Base-by-base conservation (phyloP, 2,329 filamentous ascomycete genomes). In the Venturia nashicola region DNA sequence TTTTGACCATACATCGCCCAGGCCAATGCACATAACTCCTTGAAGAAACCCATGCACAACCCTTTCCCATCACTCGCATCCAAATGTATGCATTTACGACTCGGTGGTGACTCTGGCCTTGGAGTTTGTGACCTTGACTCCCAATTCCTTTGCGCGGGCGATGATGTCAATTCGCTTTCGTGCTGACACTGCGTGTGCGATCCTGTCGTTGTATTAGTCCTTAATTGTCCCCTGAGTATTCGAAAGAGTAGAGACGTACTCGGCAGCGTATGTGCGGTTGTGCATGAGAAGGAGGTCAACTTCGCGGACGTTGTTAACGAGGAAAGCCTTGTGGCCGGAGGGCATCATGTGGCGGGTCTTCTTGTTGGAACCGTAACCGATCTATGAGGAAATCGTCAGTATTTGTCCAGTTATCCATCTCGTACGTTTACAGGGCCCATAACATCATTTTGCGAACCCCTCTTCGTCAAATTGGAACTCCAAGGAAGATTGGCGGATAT, bases 291-390 rank as follows among this genome's bases (percentile, higher is more conserved):
- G 88, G 69, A 99, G 89, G 81, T 99, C 93, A 76, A 99, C 88
- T 74, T 99, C 94, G 78, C 88, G 86, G 80, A 86, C 80, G 86
- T 99, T 99, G 88, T 88, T 91, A 83, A 99, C 94, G 77, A 97
- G 87, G 89, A 99, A 99, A 71, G 93, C 90, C 88, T 97, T 97
- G 89, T 97, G 93, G 82, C 94, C 94, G 74, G 91, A 96, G 78
- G 94, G 94, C 85, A 91, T 96, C 88, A 97, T 88, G 86, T 95
- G 93, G 77, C 90, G 88, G 78, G 94, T 99, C 87, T 97, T 97
- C 87, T 91, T 96, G 90, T 97, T 97, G 82, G 90, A 94, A 73
- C 94, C 92, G 79, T 92, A 99, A 76, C 94, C 94, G 79, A 99
- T 99, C 94, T 97, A 77, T 74, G 66, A 64, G 65, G n/a, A 60